Base-by-base conservation (phyloP, 176 grass and related monocot species). In the Thalia dealbata region DNA sequence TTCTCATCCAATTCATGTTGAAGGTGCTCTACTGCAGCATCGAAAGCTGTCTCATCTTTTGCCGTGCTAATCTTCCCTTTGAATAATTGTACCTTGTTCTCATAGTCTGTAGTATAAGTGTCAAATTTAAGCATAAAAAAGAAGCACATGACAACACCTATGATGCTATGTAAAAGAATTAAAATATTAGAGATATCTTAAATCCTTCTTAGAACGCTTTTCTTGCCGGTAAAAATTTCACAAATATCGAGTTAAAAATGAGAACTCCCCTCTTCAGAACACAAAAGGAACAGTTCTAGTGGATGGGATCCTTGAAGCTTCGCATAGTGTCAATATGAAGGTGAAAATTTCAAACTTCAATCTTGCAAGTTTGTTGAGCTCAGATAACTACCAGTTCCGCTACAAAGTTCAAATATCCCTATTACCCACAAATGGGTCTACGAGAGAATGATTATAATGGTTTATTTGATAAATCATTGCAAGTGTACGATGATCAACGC, bases 1-100 rank as follows among this genome's bases (percentile, higher is more conserved):
- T 81, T 77, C 67, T 85, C 84, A 45, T 89, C 82, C 64, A 92
- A 73, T 54, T 87, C 79, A 58, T 66, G 87, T 79, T 77, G 84
- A 24, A 83, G 43, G 22, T 50, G 7, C 14, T 83, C 75, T 35
- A 96, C 35, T 83, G 89, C 92, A 75, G 75, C 78, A 73, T 89
- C 89, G 72, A 64, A 9, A 73, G 83, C 51, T 14, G 86, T 85
- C 75, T 89, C 89, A 64, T 45, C 22, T 84, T 86, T 85, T 74
- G 63, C 45, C 48, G 78, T 87, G 19, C 82, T 79, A 63, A 84
- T 67, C 77, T 87, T 85, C 81, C 73, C 83, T 41, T 87, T 83
- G 78, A 69, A 90, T 58, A 60, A 55, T 13, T 60, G 30, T 54
- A 82, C 69, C 26, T 90, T 89, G 30, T 84, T 84, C 78, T 84